Base-by-base conservation (phyloP, 2,329 filamentous ascomycete species). In the Cordyceps tenuipes region DNA sequence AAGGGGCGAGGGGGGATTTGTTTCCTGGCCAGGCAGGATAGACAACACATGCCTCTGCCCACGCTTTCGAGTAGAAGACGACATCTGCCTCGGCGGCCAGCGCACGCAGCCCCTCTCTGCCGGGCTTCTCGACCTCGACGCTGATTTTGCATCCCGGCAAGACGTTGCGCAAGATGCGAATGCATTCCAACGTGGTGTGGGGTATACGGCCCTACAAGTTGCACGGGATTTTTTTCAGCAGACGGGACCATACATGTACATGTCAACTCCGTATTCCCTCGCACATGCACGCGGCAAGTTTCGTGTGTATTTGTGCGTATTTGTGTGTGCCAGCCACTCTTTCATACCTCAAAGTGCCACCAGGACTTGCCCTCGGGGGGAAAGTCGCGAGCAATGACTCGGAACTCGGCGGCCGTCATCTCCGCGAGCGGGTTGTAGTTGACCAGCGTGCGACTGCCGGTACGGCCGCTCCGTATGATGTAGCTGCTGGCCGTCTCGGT, bases 51-150 rank as follows among this genome's bases (percentile, higher is more conserved):
- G 87, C 86, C 75, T 86, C 80, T 62, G 87, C 87, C 87, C 88
- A 91, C 55, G 77, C 78, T 66, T 80, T 82, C 13, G 87, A 89
- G 72, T 87, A 90, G 69, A 90, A 89, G n/a, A 90, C 82, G 19
- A 89, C 79, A 67, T 90, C 84, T 26, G 86, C 87, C 65, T 80
- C 76, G 43, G 76, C 75, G 29, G 85, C 85, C 52, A 90, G 77
- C 31, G 81, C 76, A 54, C 76, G 72, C 59, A 90, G 76, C 2
- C 84, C 85, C 31, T 72, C 70, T 12, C 88, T 79, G 13, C 77
- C 78, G 2, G 87, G 87, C 69, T 89, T 90, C 73, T 91, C 88
- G 47, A 88, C 75, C 71, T 91, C 88, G 58, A 90, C 83, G 69
- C 87, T 91, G 68, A 90, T 75, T 51, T 67, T 77, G 51, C 77